Evolutionary conservation across 2,329 filamentous ascomycete genomes (phyloP), one percentile per base, ranked within the genome.

Genomic region (Epichloe coenophiala): DNA sequence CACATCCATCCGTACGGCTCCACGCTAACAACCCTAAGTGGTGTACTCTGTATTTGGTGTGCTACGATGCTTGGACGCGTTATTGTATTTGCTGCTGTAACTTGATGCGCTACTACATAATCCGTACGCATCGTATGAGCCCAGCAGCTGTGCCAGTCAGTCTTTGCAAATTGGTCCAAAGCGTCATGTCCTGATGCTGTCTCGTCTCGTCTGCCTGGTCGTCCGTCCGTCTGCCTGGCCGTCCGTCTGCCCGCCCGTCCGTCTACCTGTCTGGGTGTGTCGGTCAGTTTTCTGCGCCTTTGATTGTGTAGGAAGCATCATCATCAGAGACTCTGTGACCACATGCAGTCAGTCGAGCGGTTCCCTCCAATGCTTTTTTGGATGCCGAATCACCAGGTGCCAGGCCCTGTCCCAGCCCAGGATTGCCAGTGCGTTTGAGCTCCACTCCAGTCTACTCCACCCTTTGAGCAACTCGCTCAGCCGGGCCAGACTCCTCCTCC

Each of bases 401-500:
- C 9, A 31, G 44, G 38, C 45, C 45, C 47, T 38, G 39, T 36
- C 31, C 31, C 31, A 31, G 31, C 9, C 3, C 31, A 31, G 31
- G 8, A 31, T 31, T 31, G 4, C 31, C 31, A 31, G 31, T 31
- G 31, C 31, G 31, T 43, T 21, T 27, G 21, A 48, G 41, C 33
- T 43, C 50, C 50, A 51, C 50, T 51, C 41, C 35, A 31, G 27
- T 48, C 33, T 46, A 21, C 39, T 48, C 45, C 45, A 33, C 50
- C 48, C 45, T 37, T 35, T 45, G 46, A n/a, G 19, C 35, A 8
- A 36, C 54, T 54, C 27, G 50, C 50, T 51, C 51, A 48, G 48
- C 49, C 51, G 15, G 35, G 12, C 47, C 19, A 36, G 36, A 40
- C 45, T 40, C 50, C 45, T 47, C 44, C 38, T 54, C 52, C 44